Evolutionary conservation across 1,139 yeast genomes (phyloP).

Genomic region (Kodamaea ohmeri): DNA sequence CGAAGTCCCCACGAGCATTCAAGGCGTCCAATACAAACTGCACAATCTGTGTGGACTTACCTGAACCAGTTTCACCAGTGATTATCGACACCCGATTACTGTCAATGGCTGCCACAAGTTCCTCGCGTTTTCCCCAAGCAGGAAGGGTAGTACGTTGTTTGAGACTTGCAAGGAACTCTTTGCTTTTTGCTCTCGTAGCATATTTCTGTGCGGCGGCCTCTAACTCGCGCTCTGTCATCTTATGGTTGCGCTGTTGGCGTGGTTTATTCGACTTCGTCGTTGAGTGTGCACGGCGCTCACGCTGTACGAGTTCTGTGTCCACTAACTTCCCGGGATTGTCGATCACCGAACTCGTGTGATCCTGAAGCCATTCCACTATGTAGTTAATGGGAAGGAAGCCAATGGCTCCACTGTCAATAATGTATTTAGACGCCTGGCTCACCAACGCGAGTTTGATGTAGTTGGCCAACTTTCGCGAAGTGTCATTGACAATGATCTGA

Average conservation of each 20-base stretch:
- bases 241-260: slow-evolving; percentile 2
- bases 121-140: slow-evolving; percentile 71
- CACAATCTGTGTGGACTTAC: slow-evolving; percentile 57
- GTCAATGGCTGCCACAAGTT: slow-evolving; percentile 55
- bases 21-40: slow-evolving; percentile 80
- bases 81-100: slow-evolving; percentile 66
- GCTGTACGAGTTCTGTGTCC: slow-evolving; percentile 5
- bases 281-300: background rate
- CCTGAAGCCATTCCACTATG: slow-evolving; percentile 73
- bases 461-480: slow-evolving; percentile 57
- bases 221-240: slow-evolving; percentile 18
- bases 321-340: slow-evolving; percentile 73
- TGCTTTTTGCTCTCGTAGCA: slow-evolving; percentile 14
- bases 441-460: slow-evolving; percentile 70
- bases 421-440: slow-evolving; percentile 42
- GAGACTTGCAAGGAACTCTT: slow-evolving; percentile 20
- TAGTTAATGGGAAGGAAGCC: slow-evolving; percentile 72
- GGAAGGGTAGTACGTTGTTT: slow-evolving; percentile 59
- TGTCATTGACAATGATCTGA: slow-evolving; percentile 48
- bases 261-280: slow-evolving; percentile 1
- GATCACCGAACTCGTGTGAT: slow-evolving; percentile 53
- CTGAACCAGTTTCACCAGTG: slow-evolving; percentile 92
- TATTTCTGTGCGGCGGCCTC: slow-evolving; percentile 26
- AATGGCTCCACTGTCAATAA: slow-evolving; percentile 40
- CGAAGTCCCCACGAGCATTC: slow-evolving; percentile 40